Evolutionary conservation across 1,284 basidiomycete species (phyloP).

Genomic region (Apiotrichum gracile): DNA sequence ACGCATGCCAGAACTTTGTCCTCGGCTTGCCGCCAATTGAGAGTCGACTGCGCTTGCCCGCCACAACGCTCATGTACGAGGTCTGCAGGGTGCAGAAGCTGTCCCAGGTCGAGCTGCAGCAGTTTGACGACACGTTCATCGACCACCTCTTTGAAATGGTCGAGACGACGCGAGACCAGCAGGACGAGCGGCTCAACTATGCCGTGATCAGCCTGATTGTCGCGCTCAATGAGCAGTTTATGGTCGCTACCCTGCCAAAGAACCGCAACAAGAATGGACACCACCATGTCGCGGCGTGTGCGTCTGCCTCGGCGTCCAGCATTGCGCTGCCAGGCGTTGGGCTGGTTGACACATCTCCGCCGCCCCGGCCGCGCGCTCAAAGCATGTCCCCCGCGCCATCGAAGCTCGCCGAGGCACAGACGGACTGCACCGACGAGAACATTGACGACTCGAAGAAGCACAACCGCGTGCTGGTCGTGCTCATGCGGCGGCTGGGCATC

Average conservation of each 20-base stretch:
- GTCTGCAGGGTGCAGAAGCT: constrained; percentile 83
- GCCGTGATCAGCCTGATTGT: constrained; percentile 88
- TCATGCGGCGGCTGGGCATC: constrained; percentile 73
- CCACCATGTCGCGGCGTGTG: constrained; percentile 44
- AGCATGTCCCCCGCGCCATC: neutral
- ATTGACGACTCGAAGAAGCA: constrained; percentile 41
- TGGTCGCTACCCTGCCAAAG: constrained; percentile 61
- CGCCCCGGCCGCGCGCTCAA: constrained; percentile 3
- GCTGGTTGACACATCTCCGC: neutral
- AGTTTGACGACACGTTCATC: constrained; percentile 80
- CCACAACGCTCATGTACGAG: constrained; percentile 76
- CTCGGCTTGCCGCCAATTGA: constrained; percentile 60
- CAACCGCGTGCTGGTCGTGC: constrained; percentile 76
- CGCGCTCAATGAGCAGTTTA: constrained; percentile 96
- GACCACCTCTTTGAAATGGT: constrained; percentile 89
- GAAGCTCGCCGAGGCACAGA: too few relatives aligned
- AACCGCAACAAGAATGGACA: constrained; percentile 3
- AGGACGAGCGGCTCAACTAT: constrained; percentile 90
- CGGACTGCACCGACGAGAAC: constrained; percentile 14
- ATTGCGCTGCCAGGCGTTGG: constrained; percentile 11
- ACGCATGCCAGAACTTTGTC: constrained; percentile 28
- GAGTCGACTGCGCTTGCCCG: constrained; percentile 64
- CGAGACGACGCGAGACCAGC: constrained; percentile 79
- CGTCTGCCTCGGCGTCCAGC: constrained; percentile 10
- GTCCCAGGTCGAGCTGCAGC: constrained; percentile 59